Conservation (phyloP, 805 yeast species). For the Ogataea methylovora region DNA sequence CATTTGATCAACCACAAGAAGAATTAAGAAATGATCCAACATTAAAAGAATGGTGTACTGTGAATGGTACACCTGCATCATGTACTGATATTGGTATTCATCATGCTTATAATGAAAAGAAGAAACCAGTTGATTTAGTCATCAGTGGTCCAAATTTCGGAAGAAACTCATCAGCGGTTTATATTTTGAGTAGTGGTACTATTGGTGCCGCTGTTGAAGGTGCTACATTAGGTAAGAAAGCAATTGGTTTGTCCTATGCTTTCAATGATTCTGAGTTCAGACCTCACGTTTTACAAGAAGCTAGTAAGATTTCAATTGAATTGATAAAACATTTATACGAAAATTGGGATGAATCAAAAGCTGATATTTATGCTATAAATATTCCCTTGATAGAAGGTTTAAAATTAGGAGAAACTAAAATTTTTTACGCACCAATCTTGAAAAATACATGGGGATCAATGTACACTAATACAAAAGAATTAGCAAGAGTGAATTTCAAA, state of each 20-base stretch:
- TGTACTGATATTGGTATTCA: constrained; percentile 80
- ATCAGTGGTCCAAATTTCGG: constrained; percentile 90
- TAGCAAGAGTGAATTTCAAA: neutral
- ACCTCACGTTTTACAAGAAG: constrained; percentile 40
- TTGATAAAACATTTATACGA: constrained; percentile 46
- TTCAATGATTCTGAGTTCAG: constrained; percentile 43
- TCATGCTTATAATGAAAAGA: constrained; percentile 47
- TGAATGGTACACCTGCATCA: constrained; percentile 88
- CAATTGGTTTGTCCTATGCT: constrained; percentile 79
- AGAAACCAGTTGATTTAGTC: constrained; percentile 54
- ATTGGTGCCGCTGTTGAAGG: constrained; percentile 92
- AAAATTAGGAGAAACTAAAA: constrained; percentile 40
- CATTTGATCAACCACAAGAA: constrained; percentile 41
- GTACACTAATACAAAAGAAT: constrained; percentile 1
- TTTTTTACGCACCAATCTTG: constrained; percentile 62
- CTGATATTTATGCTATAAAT: constrained; percentile 69
- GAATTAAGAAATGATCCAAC: constrained; percentile 24
- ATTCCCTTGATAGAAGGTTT: constrained; percentile 56
- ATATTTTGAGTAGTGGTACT: constrained; percentile 81
- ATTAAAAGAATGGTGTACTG: constrained; percentile 64
- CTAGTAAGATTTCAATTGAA: constrained; percentile 54
- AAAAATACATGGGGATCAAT: constrained; percentile 61
- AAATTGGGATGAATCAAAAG: constrained; percentile 40
- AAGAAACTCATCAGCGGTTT: constrained; percentile 76
- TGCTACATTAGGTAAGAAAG: constrained; percentile 50